These are phyloP conservation scores for Irpex sp. DNA, from an alignment of 1,284 basidiomycete genomes.

Conservation along the genomic window DNA sequence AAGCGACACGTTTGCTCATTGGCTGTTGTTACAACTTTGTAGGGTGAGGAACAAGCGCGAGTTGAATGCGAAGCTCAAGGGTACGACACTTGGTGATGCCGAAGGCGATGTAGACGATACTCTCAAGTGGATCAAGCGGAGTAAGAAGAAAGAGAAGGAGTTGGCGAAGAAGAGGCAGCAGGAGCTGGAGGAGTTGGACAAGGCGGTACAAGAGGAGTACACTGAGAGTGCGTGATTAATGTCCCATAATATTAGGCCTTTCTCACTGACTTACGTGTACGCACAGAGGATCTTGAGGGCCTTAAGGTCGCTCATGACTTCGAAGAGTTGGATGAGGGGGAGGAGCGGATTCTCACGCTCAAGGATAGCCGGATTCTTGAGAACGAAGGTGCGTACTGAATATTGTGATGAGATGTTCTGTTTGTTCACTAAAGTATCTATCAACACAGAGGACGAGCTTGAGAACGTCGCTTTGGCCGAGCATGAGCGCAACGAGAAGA, in stretches of 20 bases:
- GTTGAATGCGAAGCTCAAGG: constrained; percentile 86
- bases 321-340: constrained; percentile 87
- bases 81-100: constrained; percentile 84
- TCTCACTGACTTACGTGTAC: constrained; percentile 9
- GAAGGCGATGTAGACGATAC: constrained; percentile 73
- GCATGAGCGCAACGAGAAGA: constrained; percentile 75
- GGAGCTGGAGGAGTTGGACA: constrained; percentile 82
- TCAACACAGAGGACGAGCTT: constrained; percentile 84
- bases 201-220: constrained; percentile 70
- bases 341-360: constrained; percentile 92
- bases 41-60: constrained; percentile 92
- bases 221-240: constrained; percentile 79
- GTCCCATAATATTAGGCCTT: no score
- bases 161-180: constrained; percentile 73
- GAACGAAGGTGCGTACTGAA: constrained; percentile 68
- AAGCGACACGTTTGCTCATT: constrained; percentile 41
- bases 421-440: not conserved
- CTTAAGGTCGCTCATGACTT: constrained; percentile 96
- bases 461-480: constrained; percentile 94
- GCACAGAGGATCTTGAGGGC: constrained; percentile 80
- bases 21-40: constrained; percentile 31
- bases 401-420: not conserved
- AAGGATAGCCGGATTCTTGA: constrained; percentile 94
- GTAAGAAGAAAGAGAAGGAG: constrained; percentile 85
- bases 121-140: constrained; percentile 85